Conservation (phyloP, 106 monocot species). For the Phalaenopsis equestris region DNA sequence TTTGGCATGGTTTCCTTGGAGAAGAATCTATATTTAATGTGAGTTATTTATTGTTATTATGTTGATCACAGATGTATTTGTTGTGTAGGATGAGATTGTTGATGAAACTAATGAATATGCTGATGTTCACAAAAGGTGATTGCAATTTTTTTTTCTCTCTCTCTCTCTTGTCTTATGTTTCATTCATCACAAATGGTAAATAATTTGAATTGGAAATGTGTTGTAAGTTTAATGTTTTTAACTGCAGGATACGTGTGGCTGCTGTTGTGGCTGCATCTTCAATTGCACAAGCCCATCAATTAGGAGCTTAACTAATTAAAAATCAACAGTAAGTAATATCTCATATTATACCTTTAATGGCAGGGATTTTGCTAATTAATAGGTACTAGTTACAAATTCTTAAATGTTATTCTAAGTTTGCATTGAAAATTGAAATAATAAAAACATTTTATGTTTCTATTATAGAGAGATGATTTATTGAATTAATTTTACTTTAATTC, state of each 20-base stretch:
- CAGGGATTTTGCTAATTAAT: neutral
- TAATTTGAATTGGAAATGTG: neutral
- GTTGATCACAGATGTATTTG: neutral
- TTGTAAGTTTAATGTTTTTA: neutral
- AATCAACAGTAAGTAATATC: conserved; percentile 45
- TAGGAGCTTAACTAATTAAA: conserved; percentile 65
- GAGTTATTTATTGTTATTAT: neutral
- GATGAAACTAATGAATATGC: conserved; percentile 99
- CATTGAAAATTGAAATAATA: too few species aligned
- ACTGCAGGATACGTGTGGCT: conserved; percentile 87
- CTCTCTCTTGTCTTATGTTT: neutral
- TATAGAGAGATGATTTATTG: neutral
- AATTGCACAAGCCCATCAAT: conserved; percentile 84
- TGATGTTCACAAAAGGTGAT: conserved; percentile 96
- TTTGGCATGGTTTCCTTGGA: neutral
- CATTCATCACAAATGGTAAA: neutral
- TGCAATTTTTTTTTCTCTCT: neutral
- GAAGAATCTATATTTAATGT: neutral
- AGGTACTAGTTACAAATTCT: neutral
- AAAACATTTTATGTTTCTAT: neutral
- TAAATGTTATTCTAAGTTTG: too few species aligned
- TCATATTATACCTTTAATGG: neutral
- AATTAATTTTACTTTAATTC: neutral
- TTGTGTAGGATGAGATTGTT: conserved; percentile 89
- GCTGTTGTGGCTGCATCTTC: conserved; percentile 71